Evolutionary conservation across 805 yeast genomes (phyloP).

Genomic region (Saccharomyces paradoxus): DNA sequence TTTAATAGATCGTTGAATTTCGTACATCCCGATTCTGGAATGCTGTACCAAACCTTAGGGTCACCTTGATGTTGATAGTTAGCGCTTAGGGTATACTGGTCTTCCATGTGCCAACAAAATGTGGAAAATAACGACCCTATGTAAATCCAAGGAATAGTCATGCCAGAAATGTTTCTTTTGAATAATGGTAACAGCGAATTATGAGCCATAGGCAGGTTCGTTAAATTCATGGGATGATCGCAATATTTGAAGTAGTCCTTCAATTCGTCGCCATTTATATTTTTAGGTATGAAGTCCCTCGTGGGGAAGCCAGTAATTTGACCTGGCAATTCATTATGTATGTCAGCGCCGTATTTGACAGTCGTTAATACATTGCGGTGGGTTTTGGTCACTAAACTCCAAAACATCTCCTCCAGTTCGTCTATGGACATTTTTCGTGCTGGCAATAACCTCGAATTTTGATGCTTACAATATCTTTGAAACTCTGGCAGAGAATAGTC

Average conservation of each 20-base stretch:
- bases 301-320: slow-evolving; percentile 73
- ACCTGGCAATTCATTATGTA: slow-evolving; percentile 56
- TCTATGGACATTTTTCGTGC: slow-evolving; percentile 22
- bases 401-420: slow-evolving; percentile 54
- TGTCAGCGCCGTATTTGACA: slow-evolving; percentile 80
- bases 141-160: slow-evolving; percentile 93
- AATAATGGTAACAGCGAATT: slow-evolving; percentile 65
- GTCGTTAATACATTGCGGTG: slow-evolving; percentile 36
- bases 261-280: slow-evolving; percentile 8
- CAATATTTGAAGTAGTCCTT: slow-evolving; percentile 33
- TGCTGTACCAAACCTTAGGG: slow-evolving; percentile 89
- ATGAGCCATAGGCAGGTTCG: slow-evolving; percentile 58
- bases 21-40: slow-evolving; percentile 60
- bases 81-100: slow-evolving; percentile 83
- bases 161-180: slow-evolving; percentile 70
- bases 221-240: slow-evolving; percentile 66
- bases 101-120: slow-evolving; percentile 96
- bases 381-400: slow-evolving; percentile 44
- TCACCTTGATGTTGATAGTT: slow-evolving; percentile 89
- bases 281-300: slow-evolving; percentile 24
- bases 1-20: slow-evolving; percentile 59
- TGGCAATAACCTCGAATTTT: slow-evolving; percentile 29
- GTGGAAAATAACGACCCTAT: slow-evolving; percentile 85
- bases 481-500: slow-evolving; percentile 55
- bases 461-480: slow-evolving; percentile 42